These are phyloP conservation scores for Daldinia loculata DNA, from an alignment of 495 filamentous ascomycete genomes.

Conservation along the genomic window DNA sequence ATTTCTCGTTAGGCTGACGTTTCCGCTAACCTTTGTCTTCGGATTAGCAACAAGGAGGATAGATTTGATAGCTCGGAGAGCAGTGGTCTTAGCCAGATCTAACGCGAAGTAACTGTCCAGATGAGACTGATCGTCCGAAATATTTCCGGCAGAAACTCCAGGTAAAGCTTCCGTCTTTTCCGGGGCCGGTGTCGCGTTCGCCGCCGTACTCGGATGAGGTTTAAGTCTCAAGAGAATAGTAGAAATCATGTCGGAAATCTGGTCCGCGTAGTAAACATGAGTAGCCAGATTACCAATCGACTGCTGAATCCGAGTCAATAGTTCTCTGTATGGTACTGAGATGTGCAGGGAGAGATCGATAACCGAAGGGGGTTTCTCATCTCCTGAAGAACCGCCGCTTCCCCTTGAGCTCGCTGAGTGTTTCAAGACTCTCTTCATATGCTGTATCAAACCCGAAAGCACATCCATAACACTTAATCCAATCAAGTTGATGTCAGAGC, in stretches of 20 bases:
- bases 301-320: slow-evolving; percentile 72
- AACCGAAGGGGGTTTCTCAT: slow-evolving; percentile 37
- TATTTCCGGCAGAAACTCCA: slow-evolving; percentile 40
- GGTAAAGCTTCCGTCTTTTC: slow-evolving; percentile 51
- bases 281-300: slow-evolving; percentile 88
- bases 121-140: slow-evolving; percentile 49
- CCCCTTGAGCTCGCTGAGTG: slow-evolving; percentile 61
- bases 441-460: slow-evolving; percentile 79
- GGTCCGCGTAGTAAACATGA: slow-evolving; percentile 93
- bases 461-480: slow-evolving; percentile 94
- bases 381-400: slow-evolving; percentile 38
- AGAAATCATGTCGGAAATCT: slow-evolving; percentile 89
- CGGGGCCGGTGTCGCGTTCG: slow-evolving; percentile 50
- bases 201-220: slow-evolving; percentile 59
- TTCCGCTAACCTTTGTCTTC: slow-evolving; percentile 64
- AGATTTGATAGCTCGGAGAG: slow-evolving; percentile 80
- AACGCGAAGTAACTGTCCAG: slow-evolving; percentile 76
- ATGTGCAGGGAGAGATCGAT: slow-evolving; percentile 35
- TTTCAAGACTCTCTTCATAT: slow-evolving; percentile 77
- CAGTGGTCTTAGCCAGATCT: slow-evolving; percentile 74
- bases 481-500: slow-evolving; percentile 89
- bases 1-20: slow-evolving; percentile 71
- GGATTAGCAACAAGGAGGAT: slow-evolving; percentile 82
- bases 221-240: slow-evolving; percentile 79
- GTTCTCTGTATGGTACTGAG: slow-evolving; percentile 54